Percentiles rank a stretch among this genome's conserved stretches.
These are phyloP conservation scores for Pseudogymnoascus sp. DNA, from an alignment of 2,329 filamentous ascomycete genomes.

Conservation along the genomic window DNA sequence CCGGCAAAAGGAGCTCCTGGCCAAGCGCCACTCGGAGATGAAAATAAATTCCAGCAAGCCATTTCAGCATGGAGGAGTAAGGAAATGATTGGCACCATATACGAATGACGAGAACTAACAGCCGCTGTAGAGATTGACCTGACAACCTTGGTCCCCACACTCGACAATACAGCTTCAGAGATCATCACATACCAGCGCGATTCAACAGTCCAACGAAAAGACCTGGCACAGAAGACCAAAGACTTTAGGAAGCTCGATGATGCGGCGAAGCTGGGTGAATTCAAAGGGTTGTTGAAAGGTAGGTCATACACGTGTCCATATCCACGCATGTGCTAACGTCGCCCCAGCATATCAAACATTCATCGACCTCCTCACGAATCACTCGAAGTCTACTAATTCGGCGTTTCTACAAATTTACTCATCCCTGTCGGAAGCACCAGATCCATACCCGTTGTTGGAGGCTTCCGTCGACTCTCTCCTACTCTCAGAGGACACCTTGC, in stretches of 20 bases:
- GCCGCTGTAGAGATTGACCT: conserved; percentile 67
- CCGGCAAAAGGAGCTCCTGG: not conserved
- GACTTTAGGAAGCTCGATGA: conserved; percentile 94
- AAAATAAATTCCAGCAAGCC: conserved; percentile 94
- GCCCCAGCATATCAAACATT: conserved; percentile 86
- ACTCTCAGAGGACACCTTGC: conserved; percentile 82
- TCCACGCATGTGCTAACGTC: not conserved
- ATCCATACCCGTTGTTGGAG: conserved; percentile 92
- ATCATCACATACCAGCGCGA: conserved; percentile 90
- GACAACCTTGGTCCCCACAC: conserved; percentile 68
- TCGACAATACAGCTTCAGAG: conserved; percentile 91
- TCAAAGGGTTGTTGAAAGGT: conserved; percentile 87
- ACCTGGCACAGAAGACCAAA: conserved; percentile 97
- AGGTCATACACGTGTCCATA: conserved; percentile 15
- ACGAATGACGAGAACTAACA: conserved; percentile 13
- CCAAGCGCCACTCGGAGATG: conserved; percentile 37
- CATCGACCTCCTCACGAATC: conserved; percentile 91
- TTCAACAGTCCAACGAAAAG: conserved; percentile 91
- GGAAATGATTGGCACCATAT: conserved; percentile 17
- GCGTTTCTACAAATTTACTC: conserved; percentile 91
- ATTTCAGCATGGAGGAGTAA: conserved; percentile 94
- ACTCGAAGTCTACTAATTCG: conserved; percentile 88
- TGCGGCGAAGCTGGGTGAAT: conserved; percentile 72
- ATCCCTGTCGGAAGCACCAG: conserved; percentile 86
- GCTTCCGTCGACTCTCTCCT: conserved; percentile 92